phyloP scores from a whole-genome alignment of 176 grass and related monocot species.

The Rhynchospora breviuscula region DNA sequence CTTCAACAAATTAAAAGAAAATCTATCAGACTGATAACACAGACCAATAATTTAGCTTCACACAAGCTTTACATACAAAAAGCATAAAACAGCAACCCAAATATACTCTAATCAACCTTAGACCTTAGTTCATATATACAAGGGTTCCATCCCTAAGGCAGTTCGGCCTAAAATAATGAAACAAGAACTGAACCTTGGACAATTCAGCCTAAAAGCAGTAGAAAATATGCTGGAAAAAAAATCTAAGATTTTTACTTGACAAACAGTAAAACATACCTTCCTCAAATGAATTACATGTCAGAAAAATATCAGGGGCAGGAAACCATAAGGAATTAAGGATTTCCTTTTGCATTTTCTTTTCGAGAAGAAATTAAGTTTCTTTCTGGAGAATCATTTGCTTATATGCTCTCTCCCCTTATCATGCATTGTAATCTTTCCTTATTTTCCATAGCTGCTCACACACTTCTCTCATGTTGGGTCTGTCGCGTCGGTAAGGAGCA shows the following conservation, averaged over 20 bases:
- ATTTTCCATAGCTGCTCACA: constrained; percentile 69
- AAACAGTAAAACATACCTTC: neutral
- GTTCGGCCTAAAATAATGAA: neutral
- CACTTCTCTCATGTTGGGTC: constrained; percentile 80
- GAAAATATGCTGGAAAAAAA: neutral
- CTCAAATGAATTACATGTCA: neutral
- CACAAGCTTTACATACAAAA: neutral
- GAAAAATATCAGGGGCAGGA: neutral
- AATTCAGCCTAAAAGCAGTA: neutral
- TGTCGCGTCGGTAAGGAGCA: constrained; percentile 59
- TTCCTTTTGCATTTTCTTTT: neutral
- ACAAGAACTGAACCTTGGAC: neutral
- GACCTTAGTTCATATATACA: constrained; percentile 14
- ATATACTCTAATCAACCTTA: neutral
- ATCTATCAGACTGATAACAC: neutral
- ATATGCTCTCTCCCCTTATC: neutral
- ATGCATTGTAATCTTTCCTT: constrained; percentile 48
- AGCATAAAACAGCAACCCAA: neutral
- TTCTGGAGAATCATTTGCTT: neutral
- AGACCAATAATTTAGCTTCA: neutral
- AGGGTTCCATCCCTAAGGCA: neutral
- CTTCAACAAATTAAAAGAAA: neutral
- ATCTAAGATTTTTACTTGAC: constrained; percentile 4
- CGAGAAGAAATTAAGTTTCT: neutral
- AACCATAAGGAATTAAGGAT: neutral